Evolutionary conservation across 805 yeast species (phyloP).

Genomic region (Zygosaccharomyces bisporus): DNA sequence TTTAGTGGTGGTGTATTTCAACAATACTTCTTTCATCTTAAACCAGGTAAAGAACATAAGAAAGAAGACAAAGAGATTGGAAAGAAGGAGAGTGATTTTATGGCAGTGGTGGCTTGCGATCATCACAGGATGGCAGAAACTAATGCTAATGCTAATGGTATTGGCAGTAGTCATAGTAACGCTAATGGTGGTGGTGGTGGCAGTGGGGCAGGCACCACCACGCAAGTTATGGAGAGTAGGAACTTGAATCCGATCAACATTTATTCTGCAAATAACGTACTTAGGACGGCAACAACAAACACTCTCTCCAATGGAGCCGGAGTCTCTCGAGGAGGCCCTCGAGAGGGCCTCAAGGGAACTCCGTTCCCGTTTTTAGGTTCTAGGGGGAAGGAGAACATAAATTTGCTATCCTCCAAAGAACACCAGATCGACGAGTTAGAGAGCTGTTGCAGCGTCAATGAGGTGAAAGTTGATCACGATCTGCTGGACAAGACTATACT

Average conservation of each 20-base stretch:
- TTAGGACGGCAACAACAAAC: not conserved
- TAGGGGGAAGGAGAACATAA: constrained; percentile 5
- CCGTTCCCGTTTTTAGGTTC: constrained; percentile 3
- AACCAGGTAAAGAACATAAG: not conserved
- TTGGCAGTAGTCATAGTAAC: not conserved
- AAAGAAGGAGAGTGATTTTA: not conserved
- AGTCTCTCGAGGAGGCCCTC: not conserved
- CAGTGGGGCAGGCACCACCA: not conserved
- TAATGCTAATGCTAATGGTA: not conserved
- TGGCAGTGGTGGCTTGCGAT: constrained; percentile 1
- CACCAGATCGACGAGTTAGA: constrained; percentile 14
- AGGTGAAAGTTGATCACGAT: constrained; percentile 3
- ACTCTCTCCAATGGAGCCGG: constrained; percentile 1
- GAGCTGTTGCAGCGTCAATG: constrained; percentile 10
- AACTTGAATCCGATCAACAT: not conserved
- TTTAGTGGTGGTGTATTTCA: not conserved
- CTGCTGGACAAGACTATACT: constrained; percentile 15
- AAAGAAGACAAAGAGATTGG: not conserved
- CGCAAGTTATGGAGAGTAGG: not conserved
- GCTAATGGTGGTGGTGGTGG: not conserved
- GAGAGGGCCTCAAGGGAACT: not conserved
- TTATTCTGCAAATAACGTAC: constrained; percentile 1
- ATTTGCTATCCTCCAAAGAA: constrained; percentile 11
- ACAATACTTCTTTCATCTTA: not conserved
- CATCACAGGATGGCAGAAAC: constrained; percentile 3